Evolutionary conservation across 208 protist species (phyloP).

Genomic region (Porcisia deanei): DNA sequence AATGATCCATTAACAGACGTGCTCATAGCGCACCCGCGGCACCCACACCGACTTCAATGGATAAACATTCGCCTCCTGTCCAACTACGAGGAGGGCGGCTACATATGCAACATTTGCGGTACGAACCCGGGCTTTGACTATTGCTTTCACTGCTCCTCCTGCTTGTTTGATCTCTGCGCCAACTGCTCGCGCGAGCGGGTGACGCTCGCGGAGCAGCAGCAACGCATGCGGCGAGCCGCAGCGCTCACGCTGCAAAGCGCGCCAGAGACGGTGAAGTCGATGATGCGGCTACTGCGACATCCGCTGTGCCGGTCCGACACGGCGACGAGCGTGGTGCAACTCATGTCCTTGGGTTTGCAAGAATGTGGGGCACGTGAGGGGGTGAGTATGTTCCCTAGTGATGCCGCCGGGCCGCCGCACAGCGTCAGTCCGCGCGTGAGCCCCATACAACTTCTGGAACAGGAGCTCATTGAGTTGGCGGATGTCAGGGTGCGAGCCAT

Average conservation of each 20-base stretch:
- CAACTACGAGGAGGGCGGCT: conserved; percentile 51
- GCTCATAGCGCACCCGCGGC: conserved; percentile 65
- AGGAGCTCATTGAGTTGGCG: conserved; percentile 38
- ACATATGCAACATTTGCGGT: conserved; percentile 67
- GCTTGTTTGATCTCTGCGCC: conserved; percentile 74
- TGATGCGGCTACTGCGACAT: conserved; percentile 50
- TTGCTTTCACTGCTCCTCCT: conserved; percentile 69
- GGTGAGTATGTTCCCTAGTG: conserved; percentile 6
- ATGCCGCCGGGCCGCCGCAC: neutral
- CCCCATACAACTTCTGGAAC: conserved; percentile 35
- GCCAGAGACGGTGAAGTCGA: conserved; percentile 37
- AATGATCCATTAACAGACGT: conserved; percentile 23
- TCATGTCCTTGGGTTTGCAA: conserved; percentile 50
- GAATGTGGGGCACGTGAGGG: conserved; percentile 58
- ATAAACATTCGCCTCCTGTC: conserved; percentile 35
- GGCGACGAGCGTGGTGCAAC: conserved; percentile 35
- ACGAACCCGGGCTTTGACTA: conserved; percentile 41
- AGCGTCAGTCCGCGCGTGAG: conserved; percentile 1
- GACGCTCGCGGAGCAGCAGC: conserved; percentile 37
- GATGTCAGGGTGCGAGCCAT: conserved; percentile 26
- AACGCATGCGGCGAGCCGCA: conserved; percentile 44
- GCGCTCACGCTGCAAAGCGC: conserved; percentile 15
- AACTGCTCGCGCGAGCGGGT: conserved; percentile 56
- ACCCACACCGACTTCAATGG: conserved; percentile 73
- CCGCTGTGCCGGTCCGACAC: conserved; percentile 47